Conservation (phyloP, 345 rosid species). For the Microcos paniculata region DNA sequence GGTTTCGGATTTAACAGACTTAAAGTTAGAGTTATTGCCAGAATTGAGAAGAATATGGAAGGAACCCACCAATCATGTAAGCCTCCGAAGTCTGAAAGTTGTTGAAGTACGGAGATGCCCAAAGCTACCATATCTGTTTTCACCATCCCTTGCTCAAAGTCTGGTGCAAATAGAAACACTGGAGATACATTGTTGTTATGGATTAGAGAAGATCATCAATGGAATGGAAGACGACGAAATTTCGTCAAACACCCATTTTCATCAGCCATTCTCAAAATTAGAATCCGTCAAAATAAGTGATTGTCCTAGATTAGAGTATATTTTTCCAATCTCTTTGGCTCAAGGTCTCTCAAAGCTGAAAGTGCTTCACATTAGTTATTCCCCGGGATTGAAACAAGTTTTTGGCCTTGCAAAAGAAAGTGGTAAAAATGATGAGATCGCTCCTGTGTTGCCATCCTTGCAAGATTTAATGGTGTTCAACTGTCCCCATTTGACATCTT, state of each 20-base stretch:
- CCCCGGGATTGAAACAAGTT: not conserved
- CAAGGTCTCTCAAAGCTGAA: not conserved
- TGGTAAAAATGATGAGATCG: not conserved
- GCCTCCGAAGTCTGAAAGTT: not conserved
- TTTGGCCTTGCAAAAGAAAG: not conserved
- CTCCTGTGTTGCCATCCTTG: not conserved
- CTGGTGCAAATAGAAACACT: not conserved
- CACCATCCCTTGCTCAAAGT: not conserved
- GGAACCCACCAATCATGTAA: not conserved
- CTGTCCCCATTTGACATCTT: not conserved
- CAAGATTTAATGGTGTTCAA: not conserved
- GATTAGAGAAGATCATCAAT: not conserved
- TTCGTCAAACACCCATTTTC: not conserved
- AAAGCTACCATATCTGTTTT: not conserved
- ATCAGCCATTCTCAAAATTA: not conserved
- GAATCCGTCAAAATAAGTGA: not conserved
- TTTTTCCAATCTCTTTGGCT: not conserved
- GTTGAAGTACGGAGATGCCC: not conserved
- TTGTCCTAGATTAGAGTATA: not conserved
- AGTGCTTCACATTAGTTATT: not conserved
- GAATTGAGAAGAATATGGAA: not conserved
- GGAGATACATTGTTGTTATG: not conserved
- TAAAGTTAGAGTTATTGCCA: not conserved
- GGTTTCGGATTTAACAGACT: not conserved
- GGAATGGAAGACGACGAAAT: too few relatives aligned